Conservation (phyloP, 2,329 filamentous ascomycete species). For the Hymenoscyphus albidus region DNA sequence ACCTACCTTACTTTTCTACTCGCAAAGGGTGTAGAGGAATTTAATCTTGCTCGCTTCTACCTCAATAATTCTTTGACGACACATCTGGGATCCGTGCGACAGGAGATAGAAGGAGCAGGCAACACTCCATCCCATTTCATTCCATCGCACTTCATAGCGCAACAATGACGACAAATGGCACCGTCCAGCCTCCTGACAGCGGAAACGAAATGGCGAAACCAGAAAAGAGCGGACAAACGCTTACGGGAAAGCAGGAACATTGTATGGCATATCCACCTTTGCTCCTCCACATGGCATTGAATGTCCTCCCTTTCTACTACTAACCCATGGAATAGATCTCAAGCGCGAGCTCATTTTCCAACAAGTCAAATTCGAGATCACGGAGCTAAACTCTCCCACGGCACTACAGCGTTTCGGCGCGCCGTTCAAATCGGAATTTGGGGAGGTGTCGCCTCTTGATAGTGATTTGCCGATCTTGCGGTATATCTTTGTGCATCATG, state of each 20-base stretch:
- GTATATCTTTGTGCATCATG: conserved; percentile 97
- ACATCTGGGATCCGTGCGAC: too few relatives aligned
- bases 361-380: conserved; percentile 87
- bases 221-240: conserved; percentile 26
- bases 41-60: too few relatives aligned
- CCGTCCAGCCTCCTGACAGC: conserved; percentile 1
- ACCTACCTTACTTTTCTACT: not conserved
- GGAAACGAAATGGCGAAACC: not conserved
- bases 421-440: conserved; percentile 87
- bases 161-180: conserved; percentile 23
- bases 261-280: conserved; percentile 53
- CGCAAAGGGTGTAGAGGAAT: not conserved
- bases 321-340: conserved; percentile 57
- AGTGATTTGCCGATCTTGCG: conserved; percentile 90
- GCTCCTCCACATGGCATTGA: not conserved
- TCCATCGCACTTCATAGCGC: too few relatives aligned
- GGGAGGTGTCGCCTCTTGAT: conserved; percentile 88
- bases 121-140: not conserved
- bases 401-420: conserved; percentile 93
- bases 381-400: conserved; percentile 89
- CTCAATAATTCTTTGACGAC: too few relatives aligned
- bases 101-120: not conserved
- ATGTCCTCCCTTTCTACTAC: conserved; percentile 14
- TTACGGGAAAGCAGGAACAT: conserved; percentile 97
- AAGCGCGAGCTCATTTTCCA: conserved; percentile 91